Evolutionary conservation across 192 early-diverging fungal genomes (phyloP).

Genomic region (Backusella circina): DNA sequence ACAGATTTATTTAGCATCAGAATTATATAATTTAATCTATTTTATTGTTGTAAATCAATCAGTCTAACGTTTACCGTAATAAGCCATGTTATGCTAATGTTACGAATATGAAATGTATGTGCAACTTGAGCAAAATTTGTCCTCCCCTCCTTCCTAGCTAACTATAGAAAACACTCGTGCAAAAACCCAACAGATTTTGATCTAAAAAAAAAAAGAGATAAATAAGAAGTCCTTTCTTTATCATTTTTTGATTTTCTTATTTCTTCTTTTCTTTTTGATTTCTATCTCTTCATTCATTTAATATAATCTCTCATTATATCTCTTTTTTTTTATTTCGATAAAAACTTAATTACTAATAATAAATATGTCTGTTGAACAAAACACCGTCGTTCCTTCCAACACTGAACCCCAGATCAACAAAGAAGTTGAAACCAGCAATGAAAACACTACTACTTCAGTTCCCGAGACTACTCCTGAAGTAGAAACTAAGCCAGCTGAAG

Average conservation of each 20-base stretch:
- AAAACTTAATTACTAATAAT: neutral
- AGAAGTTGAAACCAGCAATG: neutral
- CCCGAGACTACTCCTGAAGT: neutral
- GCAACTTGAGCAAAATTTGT: neutral
- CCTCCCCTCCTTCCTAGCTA: neutral
- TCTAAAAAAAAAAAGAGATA: constrained; percentile 1
- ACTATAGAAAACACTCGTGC: constrained; percentile 2
- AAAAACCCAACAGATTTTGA: neutral
- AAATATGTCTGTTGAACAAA: neutral
- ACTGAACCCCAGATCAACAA: constrained; percentile 1
- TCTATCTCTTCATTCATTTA: neutral
- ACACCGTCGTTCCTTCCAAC: neutral
- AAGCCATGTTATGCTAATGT: constrained; percentile 2
- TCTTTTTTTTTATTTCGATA: neutral
- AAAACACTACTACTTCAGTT: neutral
- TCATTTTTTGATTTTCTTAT: neutral
- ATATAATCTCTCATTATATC: neutral
- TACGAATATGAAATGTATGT: neutral
- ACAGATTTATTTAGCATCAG: neutral
- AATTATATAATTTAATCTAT: constrained; percentile 3
- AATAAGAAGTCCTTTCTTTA: neutral
- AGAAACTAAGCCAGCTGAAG: neutral
- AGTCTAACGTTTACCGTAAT: neutral
- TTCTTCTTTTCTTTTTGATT: neutral
- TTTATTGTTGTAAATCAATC: constrained; percentile 4